Base-by-base conservation (phyloP, 208 protist species). In the Endotrypanum monterogeii region DNA sequence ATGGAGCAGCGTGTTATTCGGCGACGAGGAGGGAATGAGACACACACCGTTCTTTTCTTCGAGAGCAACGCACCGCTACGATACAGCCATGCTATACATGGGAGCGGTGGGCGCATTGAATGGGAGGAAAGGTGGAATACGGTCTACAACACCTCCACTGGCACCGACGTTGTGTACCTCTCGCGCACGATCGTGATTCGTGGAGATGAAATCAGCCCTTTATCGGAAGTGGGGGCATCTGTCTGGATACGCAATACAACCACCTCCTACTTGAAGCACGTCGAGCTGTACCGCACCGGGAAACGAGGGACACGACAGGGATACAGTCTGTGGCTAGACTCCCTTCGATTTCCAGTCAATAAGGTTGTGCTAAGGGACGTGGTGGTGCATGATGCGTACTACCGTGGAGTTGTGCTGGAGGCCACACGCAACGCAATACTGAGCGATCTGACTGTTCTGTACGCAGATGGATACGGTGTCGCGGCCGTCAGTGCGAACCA, bases 111-210 rank as follows among this genome's bases (percentile, higher is more conserved):
- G 35, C 28, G 4, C 32, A 9, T 4, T n/a, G 41, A 70, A 16
- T 62, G 60, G 35, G 50, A 50, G 32, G 39, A 63, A 30, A 28
- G 18, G 39, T 56, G 37, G 30, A 9, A 61, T 58, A 6, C 50
- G 14, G 50, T 16, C 7, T 80, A 85, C 46, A 56, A 23, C 20
- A 16, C 1, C 11, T 20, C 51, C 70, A 4, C 60, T n/a, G 58
- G 80, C 51, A 54, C 83, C 69, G 67, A 77, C 28, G 91, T 92
- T 5, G 80, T 83, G 3, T 73, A 92, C 52, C 70, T 94, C 20
- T 75, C 79, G 0, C 86, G 89, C 57, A 92, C 79, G 66, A 78
- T 96, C 39, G 50, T 71, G 37, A 73, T 96, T 18, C 80, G 86
- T 58, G 87, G 91, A 62, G 86, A 92, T 67, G 54, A 58, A 4